Conservation (phyloP, 345 rosid genomes). For the Heritiera littoralis region DNA sequence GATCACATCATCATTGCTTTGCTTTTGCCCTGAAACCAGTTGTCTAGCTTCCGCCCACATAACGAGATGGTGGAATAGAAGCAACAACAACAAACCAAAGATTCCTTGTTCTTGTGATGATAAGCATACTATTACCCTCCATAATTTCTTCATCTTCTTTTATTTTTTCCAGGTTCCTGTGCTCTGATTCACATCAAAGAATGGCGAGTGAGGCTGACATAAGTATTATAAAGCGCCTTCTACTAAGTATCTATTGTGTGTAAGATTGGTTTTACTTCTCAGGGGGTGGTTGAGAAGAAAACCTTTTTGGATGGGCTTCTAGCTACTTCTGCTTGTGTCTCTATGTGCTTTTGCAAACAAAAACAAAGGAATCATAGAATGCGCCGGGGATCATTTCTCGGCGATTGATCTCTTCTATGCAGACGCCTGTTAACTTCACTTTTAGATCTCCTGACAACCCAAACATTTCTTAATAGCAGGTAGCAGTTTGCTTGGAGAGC, state of each 20-base stretch:
- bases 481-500: conserved; percentile 18
- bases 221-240: not conserved
- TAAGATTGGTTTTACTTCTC: not conserved
- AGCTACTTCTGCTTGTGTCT: not conserved
- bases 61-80: conserved; percentile 24
- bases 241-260: not conserved
- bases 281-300: conserved; percentile 13
- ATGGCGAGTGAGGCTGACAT: not conserved
- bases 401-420: not conserved
- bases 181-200: conserved; percentile 14
- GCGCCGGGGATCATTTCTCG: not conserved
- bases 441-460: conserved; percentile 31
- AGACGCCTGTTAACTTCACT: not conserved
- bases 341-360: not conserved
- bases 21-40: conserved; percentile 26
- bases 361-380: not conserved
- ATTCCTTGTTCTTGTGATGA: conserved; percentile 22
- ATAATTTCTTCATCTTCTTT: conserved; percentile 39
- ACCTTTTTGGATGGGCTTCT: not conserved
- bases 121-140: conserved; percentile 21
- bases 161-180: not conserved
- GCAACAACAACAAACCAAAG: conserved; percentile 26
- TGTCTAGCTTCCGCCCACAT: conserved; percentile 35
- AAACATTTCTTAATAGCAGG: not conserved
- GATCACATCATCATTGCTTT: conserved; percentile 41